Conservation (phyloP, 169 alveolate genomes). For the Babesia sp. region DNA sequence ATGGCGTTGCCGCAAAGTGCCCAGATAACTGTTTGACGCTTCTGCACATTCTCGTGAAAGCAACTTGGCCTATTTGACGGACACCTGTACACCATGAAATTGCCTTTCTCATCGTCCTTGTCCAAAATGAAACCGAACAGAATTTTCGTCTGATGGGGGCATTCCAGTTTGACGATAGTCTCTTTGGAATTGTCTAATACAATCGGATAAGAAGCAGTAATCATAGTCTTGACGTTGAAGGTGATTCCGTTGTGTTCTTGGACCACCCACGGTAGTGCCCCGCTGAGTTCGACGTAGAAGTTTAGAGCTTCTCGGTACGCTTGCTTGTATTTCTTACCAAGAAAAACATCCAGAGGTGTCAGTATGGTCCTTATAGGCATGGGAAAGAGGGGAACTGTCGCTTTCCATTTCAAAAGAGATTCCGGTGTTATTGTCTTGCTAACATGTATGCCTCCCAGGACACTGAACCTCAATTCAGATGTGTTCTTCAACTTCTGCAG, state of each 20-base stretch:
- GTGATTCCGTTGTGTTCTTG: constrained; percentile 41
- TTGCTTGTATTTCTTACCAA: constrained; percentile 18
- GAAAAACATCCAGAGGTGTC: constrained; percentile 27
- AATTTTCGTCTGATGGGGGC: constrained; percentile 37
- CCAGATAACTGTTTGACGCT: constrained; percentile 14
- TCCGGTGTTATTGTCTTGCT: constrained; percentile 37
- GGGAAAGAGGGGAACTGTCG: constrained; percentile 58
- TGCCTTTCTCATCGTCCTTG: constrained; percentile 10
- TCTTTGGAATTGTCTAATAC: neutral
- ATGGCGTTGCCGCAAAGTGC: constrained; percentile 57
- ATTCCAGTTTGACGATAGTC: constrained; percentile 10
- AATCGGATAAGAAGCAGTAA: constrained; percentile 11
- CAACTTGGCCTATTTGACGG: constrained; percentile 32
- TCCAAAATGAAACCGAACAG: constrained; percentile 58
- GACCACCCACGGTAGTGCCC: constrained; percentile 65
- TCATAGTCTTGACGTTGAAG: constrained; percentile 32
- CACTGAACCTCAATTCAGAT: constrained; percentile 55
- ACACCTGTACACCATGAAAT: constrained; percentile 22
- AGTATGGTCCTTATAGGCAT: constrained; percentile 55
- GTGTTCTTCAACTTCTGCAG: constrained; percentile 26
- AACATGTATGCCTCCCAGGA: constrained; percentile 68
- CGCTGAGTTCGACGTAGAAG: constrained; percentile 46
- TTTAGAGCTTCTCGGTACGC: constrained; percentile 54
- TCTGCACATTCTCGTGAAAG: neutral
- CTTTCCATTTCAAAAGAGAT: constrained; percentile 60